Base-by-base conservation (phyloP, 2,329 filamentous ascomycete genomes). In the Fonsecaea erecta region DNA sequence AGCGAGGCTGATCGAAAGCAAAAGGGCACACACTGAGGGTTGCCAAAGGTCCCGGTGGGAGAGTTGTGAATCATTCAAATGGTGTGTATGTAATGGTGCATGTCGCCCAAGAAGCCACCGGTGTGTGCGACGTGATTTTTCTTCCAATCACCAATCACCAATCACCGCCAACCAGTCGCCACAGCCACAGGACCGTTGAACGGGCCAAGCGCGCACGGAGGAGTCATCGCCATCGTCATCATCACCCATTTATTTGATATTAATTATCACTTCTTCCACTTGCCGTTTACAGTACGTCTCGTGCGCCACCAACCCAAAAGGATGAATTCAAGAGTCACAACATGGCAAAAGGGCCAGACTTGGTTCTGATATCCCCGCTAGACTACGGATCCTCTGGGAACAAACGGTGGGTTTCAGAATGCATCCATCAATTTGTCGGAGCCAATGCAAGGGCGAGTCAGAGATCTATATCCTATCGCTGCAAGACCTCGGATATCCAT, bases 41-140 rank as follows among this genome's bases (percentile, higher is more conserved):
- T 46, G 54, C 24, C 30, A 28, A 16, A 37, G 4, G 35, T 9
- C 35, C 11, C 11, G 35, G n/a, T 4, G 14, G 35, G 35, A 37
- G 18, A 14, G 21, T 12, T 56, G 53, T 57, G 54, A 58, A 58
- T 58, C 35, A 58, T 32, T 12, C 37, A 46, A 18, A 57, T 40
- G n/a, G n/a, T n/a, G n/a, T n/a, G n/a, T 48, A 26, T 58, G 55
- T 58, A 60, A 60, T 52, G 30, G 56, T 52, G 56, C 56, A 60
- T 53, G n/a, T n/a, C n/a, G n/a, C n/a, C n/a, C n/a, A n/a, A n/a
- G n/a, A n/a, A 9, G 8, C 35, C 24, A 16, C 5, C 14, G n/a
- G n/a, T n/a, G 16, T n/a, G 32, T n/a, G 37, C 37, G n/a, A 40
- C 16, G 37, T 40, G 37, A 21, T 24, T 52, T 52, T 52, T 52